These are phyloP conservation scores for Leccinum rimulosum DNA, from an alignment of 768 basidiomycete species.

Conservation along the genomic window DNA sequence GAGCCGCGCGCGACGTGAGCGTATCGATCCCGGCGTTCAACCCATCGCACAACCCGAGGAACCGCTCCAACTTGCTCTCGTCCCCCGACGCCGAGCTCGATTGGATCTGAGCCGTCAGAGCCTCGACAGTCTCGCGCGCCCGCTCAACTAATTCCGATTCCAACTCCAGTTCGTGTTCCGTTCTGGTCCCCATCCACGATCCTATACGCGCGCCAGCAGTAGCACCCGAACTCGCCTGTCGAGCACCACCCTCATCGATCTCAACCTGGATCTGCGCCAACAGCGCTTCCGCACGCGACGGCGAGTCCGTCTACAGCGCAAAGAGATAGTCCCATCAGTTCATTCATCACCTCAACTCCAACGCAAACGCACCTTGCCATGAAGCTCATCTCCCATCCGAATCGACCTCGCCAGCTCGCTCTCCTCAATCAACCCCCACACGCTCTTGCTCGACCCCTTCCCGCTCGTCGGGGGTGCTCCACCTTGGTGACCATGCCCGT, in stretches of 20 bases:
- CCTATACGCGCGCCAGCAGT: background rate
- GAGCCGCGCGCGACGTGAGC: background rate
- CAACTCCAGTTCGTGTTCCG: background rate
- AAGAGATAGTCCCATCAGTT: background rate
- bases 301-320: background rate
- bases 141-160: conserved; percentile 34
- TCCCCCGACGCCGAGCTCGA: background rate
- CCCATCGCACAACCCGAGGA: background rate
- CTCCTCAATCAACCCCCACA: conserved; percentile 86
- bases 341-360: too few relatives aligned
- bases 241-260: background rate
- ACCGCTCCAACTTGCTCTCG: background rate
- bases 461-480: conserved; percentile 35
- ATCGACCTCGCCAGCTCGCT: conserved; percentile 77
- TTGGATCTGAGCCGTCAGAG: conserved; percentile 35
- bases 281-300: background rate
- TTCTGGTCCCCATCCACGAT: background rate
- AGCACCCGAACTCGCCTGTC: background rate
- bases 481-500: conserved; percentile 17
- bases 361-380: conserved; percentile 38
- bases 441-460: conserved; percentile 60
- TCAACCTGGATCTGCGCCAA: background rate
- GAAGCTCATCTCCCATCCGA: conserved; percentile 39
- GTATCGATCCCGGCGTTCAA: background rate
- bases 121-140: background rate